Conservation (phyloP, 2,329 filamentous ascomycete genomes). For the Didymella pinodella region DNA sequence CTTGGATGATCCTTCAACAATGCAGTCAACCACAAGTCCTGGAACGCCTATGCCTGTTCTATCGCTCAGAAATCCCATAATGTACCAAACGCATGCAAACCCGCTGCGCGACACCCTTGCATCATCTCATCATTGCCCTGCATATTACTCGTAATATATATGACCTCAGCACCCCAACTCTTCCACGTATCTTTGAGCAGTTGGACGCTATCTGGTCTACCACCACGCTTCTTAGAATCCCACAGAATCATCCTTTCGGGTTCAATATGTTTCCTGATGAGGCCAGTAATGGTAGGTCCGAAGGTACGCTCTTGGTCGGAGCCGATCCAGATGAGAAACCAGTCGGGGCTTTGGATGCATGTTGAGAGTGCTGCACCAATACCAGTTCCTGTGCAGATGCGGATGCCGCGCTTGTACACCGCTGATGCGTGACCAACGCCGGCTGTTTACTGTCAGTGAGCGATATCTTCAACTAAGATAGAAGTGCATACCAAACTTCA, state of each 20-base stretch:
- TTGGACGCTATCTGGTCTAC: conserved; percentile 44
- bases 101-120: conserved; percentile 43
- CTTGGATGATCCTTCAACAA: conserved; percentile 2
- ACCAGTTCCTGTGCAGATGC: conserved; percentile 47
- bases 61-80: conserved; percentile 44
- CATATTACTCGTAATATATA: conserved; percentile 49
- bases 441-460: conserved; percentile 34
- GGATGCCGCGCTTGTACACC: conserved; percentile 49
- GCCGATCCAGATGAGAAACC: conserved; percentile 51
- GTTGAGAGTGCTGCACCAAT: conserved; percentile 48
- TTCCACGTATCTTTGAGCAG: conserved; percentile 46
- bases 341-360: conserved; percentile 47
- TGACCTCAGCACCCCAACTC: conserved; percentile 45
- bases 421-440: conserved; percentile 47
- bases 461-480: too few species aligned
- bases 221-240: conserved; percentile 48
- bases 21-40: background rate
- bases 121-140: conserved; percentile 51
- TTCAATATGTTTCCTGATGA: conserved; percentile 46
- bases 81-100: conserved; percentile 47
- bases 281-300: conserved; percentile 43
- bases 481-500: conserved; percentile 45
- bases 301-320: conserved; percentile 49
- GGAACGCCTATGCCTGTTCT: background rate
- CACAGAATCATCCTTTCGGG: conserved; percentile 50